A percentile compares a stretch with the other conserved stretches of the same genome.
Evolutionary conservation across 2,329 filamentous ascomycete genomes (phyloP).

Genomic region (Scolecobasidium constrictum): DNA sequence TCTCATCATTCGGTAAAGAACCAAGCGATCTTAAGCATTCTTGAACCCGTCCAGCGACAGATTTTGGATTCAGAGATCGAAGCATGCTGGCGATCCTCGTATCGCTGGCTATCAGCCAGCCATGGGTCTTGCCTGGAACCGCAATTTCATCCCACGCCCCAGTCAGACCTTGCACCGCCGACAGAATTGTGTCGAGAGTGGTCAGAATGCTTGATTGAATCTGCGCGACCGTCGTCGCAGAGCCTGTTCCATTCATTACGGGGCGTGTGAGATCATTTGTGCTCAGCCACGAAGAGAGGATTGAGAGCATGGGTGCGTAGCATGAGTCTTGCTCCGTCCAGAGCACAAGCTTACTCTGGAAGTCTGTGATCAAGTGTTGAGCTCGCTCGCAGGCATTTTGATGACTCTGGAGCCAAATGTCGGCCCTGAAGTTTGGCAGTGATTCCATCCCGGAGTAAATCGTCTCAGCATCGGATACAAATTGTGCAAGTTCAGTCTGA

Average conservation of each 20-base stretch:
- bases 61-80: conserved; percentile 18
- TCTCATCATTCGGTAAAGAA: conserved; percentile 10
- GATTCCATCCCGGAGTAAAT: too few species aligned
- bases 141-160: conserved; percentile 46
- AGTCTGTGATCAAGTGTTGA: conserved; percentile 1
- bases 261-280: neutral
- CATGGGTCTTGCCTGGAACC: conserved; percentile 46
- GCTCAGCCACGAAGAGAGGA: conserved; percentile 12
- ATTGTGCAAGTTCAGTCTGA: too few species aligned
- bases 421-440: neutral
- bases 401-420: neutral
- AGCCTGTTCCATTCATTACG: too few species aligned
- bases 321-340: conserved; percentile 10
- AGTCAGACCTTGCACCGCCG: conserved; percentile 64
- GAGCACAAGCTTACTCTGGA: neutral
- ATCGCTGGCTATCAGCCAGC: conserved; percentile 50
- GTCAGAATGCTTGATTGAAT: neutral
- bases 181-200: conserved; percentile 66
- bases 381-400: neutral
- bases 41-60: neutral
- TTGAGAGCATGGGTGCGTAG: conserved; percentile 11
- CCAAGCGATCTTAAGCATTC: neutral
- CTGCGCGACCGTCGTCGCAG: conserved; percentile 2
- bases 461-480: too few species aligned
- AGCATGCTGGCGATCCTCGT: conserved; percentile 24